Base-by-base conservation (phyloP, 139 green algal genomes). In the Chlamydomonas sphaeroides region DNA sequence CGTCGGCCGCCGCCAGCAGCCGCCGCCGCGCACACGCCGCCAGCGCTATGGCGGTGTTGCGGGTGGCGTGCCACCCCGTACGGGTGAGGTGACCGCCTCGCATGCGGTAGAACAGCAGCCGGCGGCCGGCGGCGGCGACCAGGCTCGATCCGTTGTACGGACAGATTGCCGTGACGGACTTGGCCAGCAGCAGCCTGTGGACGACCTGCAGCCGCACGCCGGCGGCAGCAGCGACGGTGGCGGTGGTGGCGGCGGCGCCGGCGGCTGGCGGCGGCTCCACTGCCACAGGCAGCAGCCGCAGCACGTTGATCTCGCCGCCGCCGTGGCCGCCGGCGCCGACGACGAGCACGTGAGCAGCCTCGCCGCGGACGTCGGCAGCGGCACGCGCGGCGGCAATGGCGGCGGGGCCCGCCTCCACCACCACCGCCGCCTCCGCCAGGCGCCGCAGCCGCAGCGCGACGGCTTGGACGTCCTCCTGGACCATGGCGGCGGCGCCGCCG, bases 71-170 rank as follows among this genome's bases (percentile, higher is more conserved):
- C 77, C 77, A 84, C 23, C 77, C 77, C 15, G 48, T 76, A 35
- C 77, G 77, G 36, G 56, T 48, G 21, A 84, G 65, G 0, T 35
- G 48, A 25, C 48, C 77, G 32, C 51, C 61, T 1, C 33, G 53
- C 76, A 72, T 18, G 33, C 39, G n/a, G 77, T 76, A 84, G 5
- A 75, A 18, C 48, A 76, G 63, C 65, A 84, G 49, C 38, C 77
- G 62, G 0, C 77, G 63, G 33, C 77, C 77, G 35, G 77, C 63
- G 18, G 48, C 61, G 17, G 65, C 77, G 17, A 67, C 48, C 49
- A 84, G 65, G 32, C 18, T 67, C 32, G 5, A 26, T 20, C 49
- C 20, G 65, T 67, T 49, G 65, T 76, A 84, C 17, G 63, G 33
- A 11, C 65, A 74, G 30, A 84, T 49, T 6, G 77, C 77, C 3